Conservation (phyloP, 139 green algal species). For the Tetradesmus lagerheimii region DNA sequence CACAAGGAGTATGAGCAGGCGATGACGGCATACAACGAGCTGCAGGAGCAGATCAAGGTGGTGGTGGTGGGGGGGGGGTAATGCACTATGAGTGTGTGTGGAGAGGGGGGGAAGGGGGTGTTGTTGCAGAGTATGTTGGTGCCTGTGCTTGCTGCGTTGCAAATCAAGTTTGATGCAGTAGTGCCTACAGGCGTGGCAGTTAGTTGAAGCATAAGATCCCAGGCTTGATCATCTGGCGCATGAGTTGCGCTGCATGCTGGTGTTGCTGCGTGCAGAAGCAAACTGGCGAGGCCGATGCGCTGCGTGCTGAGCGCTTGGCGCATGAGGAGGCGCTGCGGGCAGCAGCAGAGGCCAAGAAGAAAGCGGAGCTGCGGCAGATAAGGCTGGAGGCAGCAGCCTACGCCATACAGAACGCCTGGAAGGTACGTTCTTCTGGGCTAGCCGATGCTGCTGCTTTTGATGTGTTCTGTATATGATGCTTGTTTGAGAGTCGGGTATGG, state of each 20-base stretch:
- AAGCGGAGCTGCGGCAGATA: conserved; percentile 20
- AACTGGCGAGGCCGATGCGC: background rate
- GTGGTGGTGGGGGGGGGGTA: background rate
- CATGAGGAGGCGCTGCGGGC: conserved; percentile 38
- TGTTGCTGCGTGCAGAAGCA: background rate
- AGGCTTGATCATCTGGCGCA: too few species aligned
- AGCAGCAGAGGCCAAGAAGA: conserved; percentile 16
- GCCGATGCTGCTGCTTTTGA: background rate
- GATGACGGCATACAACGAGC: conserved; percentile 14
- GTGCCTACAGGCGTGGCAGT: too few species aligned
- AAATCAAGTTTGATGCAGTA: too few species aligned
- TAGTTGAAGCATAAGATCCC: too few species aligned
- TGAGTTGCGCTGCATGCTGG: background rate
- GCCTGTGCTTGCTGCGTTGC: too few species aligned
- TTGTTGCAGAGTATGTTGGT: too few species aligned
- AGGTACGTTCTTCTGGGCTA: background rate
- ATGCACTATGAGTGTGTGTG: background rate
- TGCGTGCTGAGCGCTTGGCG: conserved; percentile 10
- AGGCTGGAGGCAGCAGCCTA: conserved; percentile 30
- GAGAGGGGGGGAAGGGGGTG: too few species aligned
- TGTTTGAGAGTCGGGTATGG: too few species aligned
- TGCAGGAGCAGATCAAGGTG: conserved; percentile 37
- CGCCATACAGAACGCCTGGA: conserved; percentile 47
- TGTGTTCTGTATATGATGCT: too few species aligned
- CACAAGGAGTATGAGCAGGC: conserved; percentile 21